A percentile compares a stretch with the other conserved stretches of the same genome.
phyloP scores from a whole-genome alignment of 1,284 basidiomycete genomes.

The Takashimella tepidaria region DNA sequence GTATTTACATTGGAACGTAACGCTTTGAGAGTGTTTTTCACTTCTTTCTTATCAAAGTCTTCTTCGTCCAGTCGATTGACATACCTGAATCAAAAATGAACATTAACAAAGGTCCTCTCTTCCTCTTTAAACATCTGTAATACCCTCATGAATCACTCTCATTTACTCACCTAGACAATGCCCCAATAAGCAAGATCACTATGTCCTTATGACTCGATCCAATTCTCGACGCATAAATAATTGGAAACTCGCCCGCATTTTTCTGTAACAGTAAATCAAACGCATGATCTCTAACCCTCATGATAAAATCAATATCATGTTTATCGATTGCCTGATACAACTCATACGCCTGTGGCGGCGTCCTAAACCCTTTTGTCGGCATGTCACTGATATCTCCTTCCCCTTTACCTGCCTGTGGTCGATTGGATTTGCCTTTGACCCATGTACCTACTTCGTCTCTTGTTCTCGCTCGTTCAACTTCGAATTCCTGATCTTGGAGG shows the following conservation, averaged over 20 bases:
- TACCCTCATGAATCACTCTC: background rate
- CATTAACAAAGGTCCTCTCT: background rate
- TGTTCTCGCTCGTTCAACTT: constrained; percentile 29
- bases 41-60: constrained; percentile 44
- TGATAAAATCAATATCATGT: constrained; percentile 46
- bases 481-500: constrained; percentile 39
- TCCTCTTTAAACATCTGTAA: background rate
- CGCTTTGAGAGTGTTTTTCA: constrained; percentile 38
- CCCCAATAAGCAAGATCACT: constrained; percentile 44
- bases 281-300: constrained; percentile 46
- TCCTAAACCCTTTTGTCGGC: constrained; percentile 28
- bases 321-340: constrained; percentile 47
- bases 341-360: constrained; percentile 47
- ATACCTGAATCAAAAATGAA: constrained; percentile 25
- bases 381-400: constrained; percentile 3
- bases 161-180: constrained; percentile 38
- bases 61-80: constrained; percentile 46
- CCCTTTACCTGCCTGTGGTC: constrained; percentile 1
- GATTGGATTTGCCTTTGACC: constrained; percentile 16
- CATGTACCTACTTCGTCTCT: constrained; percentile 28
- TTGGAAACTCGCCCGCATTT: constrained; percentile 46
- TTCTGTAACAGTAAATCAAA: constrained; percentile 44
- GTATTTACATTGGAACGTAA: constrained; percentile 41
- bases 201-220: constrained; percentile 43
- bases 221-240: constrained; percentile 44